Conservation (phyloP, 2,329 filamentous ascomycete genomes). For the Chrysoporthe deuterocubensis region DNA sequence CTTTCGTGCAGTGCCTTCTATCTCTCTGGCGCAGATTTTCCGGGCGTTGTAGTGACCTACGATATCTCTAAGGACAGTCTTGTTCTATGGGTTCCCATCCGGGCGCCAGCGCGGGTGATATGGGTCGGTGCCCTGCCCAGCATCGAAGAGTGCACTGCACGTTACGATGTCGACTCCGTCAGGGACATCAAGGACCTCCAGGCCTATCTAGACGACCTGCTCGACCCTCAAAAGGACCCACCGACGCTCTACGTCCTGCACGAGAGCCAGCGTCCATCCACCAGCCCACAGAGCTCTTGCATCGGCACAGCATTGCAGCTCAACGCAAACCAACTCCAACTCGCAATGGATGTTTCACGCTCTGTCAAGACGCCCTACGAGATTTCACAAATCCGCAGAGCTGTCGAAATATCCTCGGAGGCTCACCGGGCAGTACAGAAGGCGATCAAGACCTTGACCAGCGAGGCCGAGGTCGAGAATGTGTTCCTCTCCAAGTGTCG, state of each 20-base stretch:
- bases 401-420: slow-evolving; percentile 76
- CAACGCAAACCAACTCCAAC: slow-evolving; percentile 59
- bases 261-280: slow-evolving; percentile 35
- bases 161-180: slow-evolving; percentile 73
- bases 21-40: slow-evolving; percentile 57
- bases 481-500: slow-evolving; percentile 76
- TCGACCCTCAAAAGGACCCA: slow-evolving; percentile 42
- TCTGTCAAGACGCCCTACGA: slow-evolving; percentile 88
- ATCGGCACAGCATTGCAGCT: slow-evolving; percentile 42
- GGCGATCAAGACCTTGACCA: slow-evolving; percentile 64
- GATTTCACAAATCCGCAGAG: slow-evolving; percentile 77
- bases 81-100: slow-evolving; percentile 74
- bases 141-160: slow-evolving; percentile 62
- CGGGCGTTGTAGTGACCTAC: slow-evolving; percentile 60
- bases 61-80: slow-evolving; percentile 64
- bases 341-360: slow-evolving; percentile 78
- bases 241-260: slow-evolving; percentile 50
- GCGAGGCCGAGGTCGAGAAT: slow-evolving; percentile 84
- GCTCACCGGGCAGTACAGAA: slow-evolving; percentile 77
- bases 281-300: slow-evolving; percentile 38
- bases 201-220: slow-evolving; percentile 53
- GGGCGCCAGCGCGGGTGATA: slow-evolving; percentile 63
- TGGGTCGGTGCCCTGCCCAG: slow-evolving; percentile 67
- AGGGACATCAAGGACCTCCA: slow-evolving; percentile 56
- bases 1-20: slow-evolving; percentile 59